phyloP scores from a whole-genome alignment of 1,284 basidiomycete genomes.

The Filobasidium uniguttulatum region DNA sequence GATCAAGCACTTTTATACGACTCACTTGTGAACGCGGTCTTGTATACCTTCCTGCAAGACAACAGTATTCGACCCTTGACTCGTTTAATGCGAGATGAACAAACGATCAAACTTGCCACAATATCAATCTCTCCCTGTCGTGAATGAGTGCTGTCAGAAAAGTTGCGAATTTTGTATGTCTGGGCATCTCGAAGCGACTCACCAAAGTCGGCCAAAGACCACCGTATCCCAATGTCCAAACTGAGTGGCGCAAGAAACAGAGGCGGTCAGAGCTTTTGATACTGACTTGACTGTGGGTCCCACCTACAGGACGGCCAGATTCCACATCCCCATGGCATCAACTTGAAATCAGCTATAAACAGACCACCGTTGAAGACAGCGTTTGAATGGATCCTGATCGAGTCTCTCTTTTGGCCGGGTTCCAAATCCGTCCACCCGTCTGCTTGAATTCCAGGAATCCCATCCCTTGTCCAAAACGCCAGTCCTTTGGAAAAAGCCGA shows the following conservation, averaged over 20 bases:
- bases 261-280: neutral
- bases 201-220: constrained; percentile 26
- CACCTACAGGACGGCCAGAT: constrained; percentile 60
- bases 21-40: constrained; percentile 27
- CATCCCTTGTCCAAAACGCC: constrained; percentile 23
- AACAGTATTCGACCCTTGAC: neutral
- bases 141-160: no score
- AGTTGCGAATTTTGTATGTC: neutral
- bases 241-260: constrained; percentile 12
- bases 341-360: constrained; percentile 60
- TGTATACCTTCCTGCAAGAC: constrained; percentile 30
- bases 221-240: constrained; percentile 33
- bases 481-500: constrained; percentile 21
- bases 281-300: neutral
- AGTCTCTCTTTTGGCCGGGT: constrained; percentile 21
- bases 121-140: constrained; percentile 35
- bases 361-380: constrained; percentile 54
- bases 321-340: constrained; percentile 61
- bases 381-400: constrained; percentile 54
- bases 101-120: constrained; percentile 19
- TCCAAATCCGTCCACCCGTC: constrained; percentile 24
- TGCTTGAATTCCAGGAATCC: constrained; percentile 25
- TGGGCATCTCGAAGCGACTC: constrained; percentile 5
- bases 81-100: neutral
- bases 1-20: no score